These are phyloP conservation scores for Camelina laxa DNA, from an alignment of 345 rosid genomes.

Conservation along the genomic window DNA sequence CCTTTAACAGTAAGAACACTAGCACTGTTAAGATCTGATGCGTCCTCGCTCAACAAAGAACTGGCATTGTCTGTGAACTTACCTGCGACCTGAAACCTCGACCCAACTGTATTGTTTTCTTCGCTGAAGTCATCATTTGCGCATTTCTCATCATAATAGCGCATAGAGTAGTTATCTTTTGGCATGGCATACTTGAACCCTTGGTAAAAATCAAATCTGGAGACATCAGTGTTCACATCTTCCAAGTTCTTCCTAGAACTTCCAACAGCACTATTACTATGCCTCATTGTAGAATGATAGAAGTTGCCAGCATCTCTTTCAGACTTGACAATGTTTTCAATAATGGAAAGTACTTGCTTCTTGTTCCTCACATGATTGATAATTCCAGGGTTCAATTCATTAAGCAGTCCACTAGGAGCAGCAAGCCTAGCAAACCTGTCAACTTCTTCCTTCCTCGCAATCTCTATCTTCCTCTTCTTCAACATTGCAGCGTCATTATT, in stretches of 20 bases:
- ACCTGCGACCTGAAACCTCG: conserved; percentile 15
- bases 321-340: conserved; percentile 74
- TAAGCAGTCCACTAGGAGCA: conserved; percentile 90
- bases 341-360: conserved; percentile 93
- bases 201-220: conserved; percentile 29
- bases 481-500: conserved; percentile 27
- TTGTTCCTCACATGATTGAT: conserved; percentile 92
- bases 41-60: conserved; percentile 26
- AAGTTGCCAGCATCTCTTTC: conserved; percentile 42
- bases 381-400: conserved; percentile 89
- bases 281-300: conserved; percentile 6
- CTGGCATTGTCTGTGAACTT: conserved; percentile 34
- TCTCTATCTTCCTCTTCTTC: conserved; percentile 72
- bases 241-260: conserved; percentile 33
- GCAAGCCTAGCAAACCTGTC: conserved; percentile 80
- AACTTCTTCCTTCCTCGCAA: conserved; percentile 78
- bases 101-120: conserved; percentile 30
- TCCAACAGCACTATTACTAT: conserved; percentile 12
- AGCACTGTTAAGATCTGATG: conserved; percentile 36
- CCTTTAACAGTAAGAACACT: conserved; percentile 46
- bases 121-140: conserved; percentile 35
- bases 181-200: conserved; percentile 30
- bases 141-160: conserved; percentile 15
- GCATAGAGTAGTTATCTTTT: conserved; percentile 23
- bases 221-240: conserved; percentile 21